Evolutionary conservation across 805 yeast species (phyloP).

Genomic region (Hanseniaspora singularis): DNA sequence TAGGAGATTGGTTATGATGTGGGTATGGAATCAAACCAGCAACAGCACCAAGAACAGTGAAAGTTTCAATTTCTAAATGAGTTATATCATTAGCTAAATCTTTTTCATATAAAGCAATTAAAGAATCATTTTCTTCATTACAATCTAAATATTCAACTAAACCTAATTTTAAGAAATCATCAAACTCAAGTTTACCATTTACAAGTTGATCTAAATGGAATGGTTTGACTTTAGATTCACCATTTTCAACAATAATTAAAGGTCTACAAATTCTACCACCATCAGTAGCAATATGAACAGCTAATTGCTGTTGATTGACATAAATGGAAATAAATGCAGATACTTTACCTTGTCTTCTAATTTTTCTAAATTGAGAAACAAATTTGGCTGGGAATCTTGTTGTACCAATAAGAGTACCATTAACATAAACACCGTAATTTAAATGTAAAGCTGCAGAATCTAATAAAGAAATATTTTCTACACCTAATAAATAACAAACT

Average conservation of each 20-base stretch:
- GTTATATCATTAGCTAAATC: constrained; percentile 47
- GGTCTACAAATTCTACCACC: constrained; percentile 99
- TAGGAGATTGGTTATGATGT: constrained; percentile 83
- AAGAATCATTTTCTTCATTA: constrained; percentile 91
- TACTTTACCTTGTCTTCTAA: constrained; percentile 74
- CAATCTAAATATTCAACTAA: constrained; percentile 92
- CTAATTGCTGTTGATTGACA: constrained; percentile 76
- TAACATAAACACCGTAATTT: constrained; percentile 73
- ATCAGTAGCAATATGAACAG: constrained; percentile 96
- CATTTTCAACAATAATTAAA: constrained; percentile 70
- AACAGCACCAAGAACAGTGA: constrained; percentile 83
- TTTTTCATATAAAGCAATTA: constrained; percentile 80
- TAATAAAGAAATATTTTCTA: constrained; percentile 68
- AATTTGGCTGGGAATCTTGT: constrained; percentile 79
- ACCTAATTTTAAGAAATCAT: constrained; percentile 76
- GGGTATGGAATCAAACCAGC: constrained; percentile 89
- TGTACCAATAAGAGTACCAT: constrained; percentile 89
- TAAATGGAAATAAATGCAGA: constrained; percentile 87
- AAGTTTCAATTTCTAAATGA: constrained; percentile 91
- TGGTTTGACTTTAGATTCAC: constrained; percentile 56
- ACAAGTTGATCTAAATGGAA: constrained; percentile 54
- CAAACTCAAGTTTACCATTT: constrained; percentile 70
- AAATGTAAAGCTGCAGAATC: constrained; percentile 77
- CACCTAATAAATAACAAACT: constrained; percentile 72
- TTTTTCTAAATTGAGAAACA: constrained; percentile 60